Percentiles rank a stretch among this genome's conserved stretches.
phyloP scores from a whole-genome alignment of 257 asterid species.

The Nicotiana tomentosiformis region DNA sequence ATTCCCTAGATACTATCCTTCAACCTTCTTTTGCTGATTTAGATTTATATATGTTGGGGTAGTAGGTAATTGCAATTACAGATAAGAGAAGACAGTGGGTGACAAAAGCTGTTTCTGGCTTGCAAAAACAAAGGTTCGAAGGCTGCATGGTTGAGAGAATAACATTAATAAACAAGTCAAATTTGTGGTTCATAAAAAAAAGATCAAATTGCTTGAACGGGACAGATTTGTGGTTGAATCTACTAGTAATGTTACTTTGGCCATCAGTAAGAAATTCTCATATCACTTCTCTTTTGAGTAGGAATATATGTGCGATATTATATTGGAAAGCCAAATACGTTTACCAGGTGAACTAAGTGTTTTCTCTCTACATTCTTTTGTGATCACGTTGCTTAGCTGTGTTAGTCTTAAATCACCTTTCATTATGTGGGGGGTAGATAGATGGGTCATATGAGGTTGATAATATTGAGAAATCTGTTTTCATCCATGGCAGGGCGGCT shows the following conservation, averaged over 20 bases:
- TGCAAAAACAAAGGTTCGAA: neutral
- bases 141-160: neutral
- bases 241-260: neutral
- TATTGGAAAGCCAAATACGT: neutral
- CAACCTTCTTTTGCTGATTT: neutral
- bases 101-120: neutral
- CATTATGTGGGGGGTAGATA: neutral
- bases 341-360: neutral
- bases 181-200: too few species aligned
- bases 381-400: neutral
- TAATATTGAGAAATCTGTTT: slow-evolving; percentile 13
- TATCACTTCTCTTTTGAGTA: neutral
- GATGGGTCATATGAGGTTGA: neutral
- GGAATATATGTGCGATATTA: neutral
- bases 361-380: neutral
- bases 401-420: neutral
- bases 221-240: neutral
- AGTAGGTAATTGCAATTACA: neutral
- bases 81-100: neutral
- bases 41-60: neutral
- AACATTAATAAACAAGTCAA: neutral
- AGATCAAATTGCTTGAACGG: neutral
- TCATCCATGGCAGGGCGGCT: slow-evolving; percentile 38
- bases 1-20: neutral
- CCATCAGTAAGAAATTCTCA: neutral